Base-by-base conservation (phyloP, 139 green algal genomes). In the Diplosphaera chodatii region DNA sequence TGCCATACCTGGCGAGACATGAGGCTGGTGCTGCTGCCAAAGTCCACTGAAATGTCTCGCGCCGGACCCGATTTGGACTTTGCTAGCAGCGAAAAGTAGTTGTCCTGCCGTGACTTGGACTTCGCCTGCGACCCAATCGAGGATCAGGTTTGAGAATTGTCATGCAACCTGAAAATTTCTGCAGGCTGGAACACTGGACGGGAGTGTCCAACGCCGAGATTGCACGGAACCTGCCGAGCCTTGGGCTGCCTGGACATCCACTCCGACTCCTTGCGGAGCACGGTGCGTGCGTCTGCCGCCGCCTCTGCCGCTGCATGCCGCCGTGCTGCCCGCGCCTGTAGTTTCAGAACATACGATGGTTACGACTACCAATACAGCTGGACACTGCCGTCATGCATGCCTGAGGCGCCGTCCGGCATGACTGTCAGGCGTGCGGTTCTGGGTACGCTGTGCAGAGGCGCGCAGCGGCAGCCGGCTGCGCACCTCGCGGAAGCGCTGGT, bases 161-260 rank as follows among this genome's bases (percentile, higher is more conserved):
- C n/a, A n/a, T n/a, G n/a, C n/a, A n/a, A n/a, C n/a, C n/a, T n/a
- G n/a, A 48, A 48, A 48, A 48, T 10, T 48, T 6, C 37, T 48
- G 37, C 37, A 48, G n/a, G n/a, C n/a, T n/a, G n/a, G n/a, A n/a
- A n/a, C n/a, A n/a, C n/a, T n/a, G n/a, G n/a, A n/a, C n/a, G n/a
- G n/a, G n/a, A n/a, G n/a, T n/a, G n/a, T n/a, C n/a, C n/a, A n/a
- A n/a, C n/a, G n/a, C n/a, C n/a, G n/a, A n/a, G n/a, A n/a, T n/a
- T n/a, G n/a, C n/a, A n/a, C n/a, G n/a, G n/a, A n/a, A 25, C 48
- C 48, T 59, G 48, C 16, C 78, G 67, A 2, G 85, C 88, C 77
- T 95, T 94, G 56, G 90, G 90, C 79, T 93, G 86, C 40, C 84
- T 80, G 41, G 74, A 32, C 85, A 96, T 94, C 90, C 90, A 96